Percentiles rank a stretch among this genome's conserved stretches.
Evolutionary conservation across 352 stramenopile species (phyloP).

Genomic region (Phytopythium montanum): DNA sequence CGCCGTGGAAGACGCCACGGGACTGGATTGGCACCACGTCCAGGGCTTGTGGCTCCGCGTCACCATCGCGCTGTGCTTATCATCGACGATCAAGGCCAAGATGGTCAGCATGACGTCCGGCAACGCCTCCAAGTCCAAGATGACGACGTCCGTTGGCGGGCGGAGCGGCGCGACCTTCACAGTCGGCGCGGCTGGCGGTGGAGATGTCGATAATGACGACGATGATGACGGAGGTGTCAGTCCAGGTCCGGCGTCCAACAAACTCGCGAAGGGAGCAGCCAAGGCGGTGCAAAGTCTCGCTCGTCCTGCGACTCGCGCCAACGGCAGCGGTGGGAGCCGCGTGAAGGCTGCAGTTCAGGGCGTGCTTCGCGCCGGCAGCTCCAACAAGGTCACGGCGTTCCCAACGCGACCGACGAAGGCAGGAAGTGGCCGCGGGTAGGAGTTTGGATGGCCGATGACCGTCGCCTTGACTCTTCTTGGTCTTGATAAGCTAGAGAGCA

Average conservation of each 20-base stretch:
- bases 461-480: too few species aligned
- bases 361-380: not conserved
- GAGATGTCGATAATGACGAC: not conserved
- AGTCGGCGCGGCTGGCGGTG: not conserved
- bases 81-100: conserved; percentile 6
- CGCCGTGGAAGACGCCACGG: conserved; percentile 8
- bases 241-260: not conserved
- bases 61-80: conserved; percentile 9
- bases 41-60: conserved; percentile 12
- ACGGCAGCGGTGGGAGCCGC: not conserved
- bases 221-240: not conserved
- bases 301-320: not conserved
- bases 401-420: not conserved
- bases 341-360: not conserved
- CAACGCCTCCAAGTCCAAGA: conserved; percentile 4
- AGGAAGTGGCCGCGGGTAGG: not conserved
- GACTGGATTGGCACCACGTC: conserved; percentile 6
- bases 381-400: not conserved
- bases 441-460: too few species aligned
- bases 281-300: not conserved
- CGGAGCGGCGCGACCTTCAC: not conserved
- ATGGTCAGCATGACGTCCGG: conserved; percentile 1
- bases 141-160: not conserved
- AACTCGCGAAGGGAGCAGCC: not conserved
- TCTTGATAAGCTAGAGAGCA: not conserved